Conservation (phyloP, 352 stramenopile species). For the Pythium phragmitis region DNA sequence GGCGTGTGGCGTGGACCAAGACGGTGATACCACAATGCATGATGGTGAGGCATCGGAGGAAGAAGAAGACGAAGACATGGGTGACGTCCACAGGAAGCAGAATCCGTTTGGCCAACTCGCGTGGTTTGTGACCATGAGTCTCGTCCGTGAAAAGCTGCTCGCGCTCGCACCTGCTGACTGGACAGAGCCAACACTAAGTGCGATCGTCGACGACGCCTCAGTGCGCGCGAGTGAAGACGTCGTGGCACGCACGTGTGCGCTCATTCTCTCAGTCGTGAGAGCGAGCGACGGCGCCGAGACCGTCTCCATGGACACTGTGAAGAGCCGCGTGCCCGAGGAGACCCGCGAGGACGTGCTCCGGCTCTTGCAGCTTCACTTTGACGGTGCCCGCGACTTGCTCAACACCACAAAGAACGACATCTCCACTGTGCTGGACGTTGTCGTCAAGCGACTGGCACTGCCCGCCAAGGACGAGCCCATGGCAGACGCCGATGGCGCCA, state of each 20-base stretch:
- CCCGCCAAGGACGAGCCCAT: slow-evolving; percentile 7
- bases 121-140: slow-evolving; percentile 20
- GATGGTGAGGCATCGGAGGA: neutral
- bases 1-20: slow-evolving; percentile 5
- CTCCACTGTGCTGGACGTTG: slow-evolving; percentile 9
- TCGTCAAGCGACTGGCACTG: slow-evolving; percentile 6
- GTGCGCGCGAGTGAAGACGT: neutral
- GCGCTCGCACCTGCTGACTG: neutral
- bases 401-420: slow-evolving; percentile 9
- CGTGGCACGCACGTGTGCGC: slow-evolving; percentile 3
- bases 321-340: slow-evolving; percentile 10
- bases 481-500: neutral
- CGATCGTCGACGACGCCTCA: neutral
- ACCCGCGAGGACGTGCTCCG: neutral
- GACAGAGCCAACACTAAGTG: neutral
- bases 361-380: slow-evolving; percentile 16
- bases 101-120: slow-evolving; percentile 23
- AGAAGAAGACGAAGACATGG: neutral
- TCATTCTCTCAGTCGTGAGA: slow-evolving; percentile 9
- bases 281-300: neutral
- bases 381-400: slow-evolving; percentile 1
- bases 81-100: slow-evolving; percentile 6
- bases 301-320: slow-evolving; percentile 8
- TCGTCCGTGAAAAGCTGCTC: slow-evolving; percentile 4
- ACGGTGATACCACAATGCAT: slow-evolving; percentile 8